Evolutionary conservation across 495 filamentous ascomycete genomes (phyloP).

Genomic region (Aspergillus carlsbadensis): DNA sequence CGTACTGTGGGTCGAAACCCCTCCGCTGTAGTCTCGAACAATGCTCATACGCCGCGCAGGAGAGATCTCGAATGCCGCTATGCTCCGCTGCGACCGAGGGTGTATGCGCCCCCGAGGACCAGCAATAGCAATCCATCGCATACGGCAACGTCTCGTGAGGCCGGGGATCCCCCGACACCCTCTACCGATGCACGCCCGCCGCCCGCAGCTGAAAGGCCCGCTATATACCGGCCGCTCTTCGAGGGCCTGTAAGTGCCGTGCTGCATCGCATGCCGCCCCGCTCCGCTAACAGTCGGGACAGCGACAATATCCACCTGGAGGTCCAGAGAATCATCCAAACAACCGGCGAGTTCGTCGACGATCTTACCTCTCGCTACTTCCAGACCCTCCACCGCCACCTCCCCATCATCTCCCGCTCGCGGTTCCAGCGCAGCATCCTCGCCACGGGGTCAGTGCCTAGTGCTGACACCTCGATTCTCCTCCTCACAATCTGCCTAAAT

Average conservation of each 20-base stretch:
- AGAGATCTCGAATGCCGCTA: slow-evolving; percentile 20
- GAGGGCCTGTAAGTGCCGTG: neutral
- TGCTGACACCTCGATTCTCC: slow-evolving; percentile 32
- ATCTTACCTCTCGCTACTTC: slow-evolving; percentile 37
- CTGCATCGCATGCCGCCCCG: neutral
- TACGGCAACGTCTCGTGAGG: neutral
- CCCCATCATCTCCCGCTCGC: slow-evolving; percentile 33
- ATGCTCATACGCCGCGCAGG: neutral
- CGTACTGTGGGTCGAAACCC: slow-evolving; percentile 25
- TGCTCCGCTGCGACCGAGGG: neutral
- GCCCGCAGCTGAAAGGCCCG: neutral
- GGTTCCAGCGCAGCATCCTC: slow-evolving; percentile 28
- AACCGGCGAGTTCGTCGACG: slow-evolving; percentile 34
- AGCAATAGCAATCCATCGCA: neutral
- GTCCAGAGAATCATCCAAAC: slow-evolving; percentile 28
- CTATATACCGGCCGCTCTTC: neutral
- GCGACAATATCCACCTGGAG: slow-evolving; percentile 16
- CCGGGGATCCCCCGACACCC: neutral
- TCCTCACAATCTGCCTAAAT: slow-evolving; percentile 36
- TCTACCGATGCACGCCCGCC: neutral
- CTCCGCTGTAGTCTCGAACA: too few species aligned
- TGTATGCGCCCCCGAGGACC: neutral
- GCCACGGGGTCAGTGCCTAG: slow-evolving; percentile 15
- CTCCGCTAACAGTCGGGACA: neutral
- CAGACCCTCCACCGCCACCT: slow-evolving; percentile 31